These are phyloP conservation scores for Gnomoniopsis sp. DNA, from an alignment of 2,329 filamentous ascomycete species.

Conservation along the genomic window DNA sequence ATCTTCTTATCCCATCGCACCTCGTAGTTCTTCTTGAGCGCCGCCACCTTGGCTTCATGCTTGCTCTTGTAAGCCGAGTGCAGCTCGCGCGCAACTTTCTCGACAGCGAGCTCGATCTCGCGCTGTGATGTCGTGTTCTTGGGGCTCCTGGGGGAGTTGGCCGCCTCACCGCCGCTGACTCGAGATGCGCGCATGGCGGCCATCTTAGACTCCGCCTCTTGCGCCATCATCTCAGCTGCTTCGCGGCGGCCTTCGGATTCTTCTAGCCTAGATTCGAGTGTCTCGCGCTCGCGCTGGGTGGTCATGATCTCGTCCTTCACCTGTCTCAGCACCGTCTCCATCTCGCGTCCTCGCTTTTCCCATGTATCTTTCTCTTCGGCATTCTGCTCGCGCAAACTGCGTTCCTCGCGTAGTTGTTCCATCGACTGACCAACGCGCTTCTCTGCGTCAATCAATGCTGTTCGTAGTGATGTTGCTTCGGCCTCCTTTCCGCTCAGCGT, in stretches of 20 bases:
- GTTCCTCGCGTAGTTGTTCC: slow-evolving; percentile 79
- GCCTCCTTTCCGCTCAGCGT: slow-evolving; percentile 91
- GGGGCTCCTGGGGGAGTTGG: slow-evolving; percentile 33
- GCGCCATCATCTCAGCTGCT: slow-evolving; percentile 70
- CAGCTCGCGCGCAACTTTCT: slow-evolving; percentile 90
- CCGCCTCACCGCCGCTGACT: slow-evolving; percentile 41
- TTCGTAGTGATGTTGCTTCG: slow-evolving; percentile 82
- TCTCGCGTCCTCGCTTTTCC: slow-evolving; percentile 81
- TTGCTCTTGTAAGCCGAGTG: slow-evolving; percentile 95
- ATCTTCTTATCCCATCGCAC: slow-evolving; percentile 86
- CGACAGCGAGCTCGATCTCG: slow-evolving; percentile 81
- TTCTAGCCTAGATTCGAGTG: slow-evolving; percentile 70
- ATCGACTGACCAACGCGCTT: slow-evolving; percentile 83
- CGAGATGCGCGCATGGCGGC: slow-evolving; percentile 65
- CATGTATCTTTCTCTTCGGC: slow-evolving; percentile 74
- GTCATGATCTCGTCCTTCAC: slow-evolving; percentile 79
- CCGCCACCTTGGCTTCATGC: slow-evolving; percentile 92
- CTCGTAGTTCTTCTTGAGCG: slow-evolving; percentile 82
- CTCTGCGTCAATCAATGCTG: slow-evolving; percentile 85
- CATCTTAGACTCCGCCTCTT: slow-evolving; percentile 73
- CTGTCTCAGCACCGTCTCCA: slow-evolving; percentile 75
- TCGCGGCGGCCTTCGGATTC: slow-evolving; percentile 73
- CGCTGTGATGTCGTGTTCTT: slow-evolving; percentile 32
- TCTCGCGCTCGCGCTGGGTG: slow-evolving; percentile 76
- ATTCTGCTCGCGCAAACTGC: slow-evolving; percentile 65